Percentiles rank a stretch among this genome's conserved stretches.
Conservation (phyloP, 441 rosid species). For the Macaranga tanarius region DNA sequence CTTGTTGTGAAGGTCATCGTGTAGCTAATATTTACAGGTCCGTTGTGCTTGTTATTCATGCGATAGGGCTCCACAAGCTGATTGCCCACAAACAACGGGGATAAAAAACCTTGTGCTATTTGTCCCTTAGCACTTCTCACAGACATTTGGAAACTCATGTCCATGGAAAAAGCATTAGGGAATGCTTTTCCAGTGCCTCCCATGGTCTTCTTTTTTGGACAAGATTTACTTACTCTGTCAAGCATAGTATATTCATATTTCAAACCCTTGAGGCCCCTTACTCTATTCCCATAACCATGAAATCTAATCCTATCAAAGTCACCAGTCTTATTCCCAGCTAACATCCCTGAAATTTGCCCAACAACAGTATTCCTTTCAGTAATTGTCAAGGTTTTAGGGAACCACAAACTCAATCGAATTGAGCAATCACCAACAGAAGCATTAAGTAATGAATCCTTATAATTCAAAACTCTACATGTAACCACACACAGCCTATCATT, state of each 20-base stretch:
- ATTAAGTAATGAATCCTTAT: conserved; percentile 40
- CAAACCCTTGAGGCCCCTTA: conserved; percentile 41
- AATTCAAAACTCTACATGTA: conserved; percentile 66
- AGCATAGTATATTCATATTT: conserved; percentile 56
- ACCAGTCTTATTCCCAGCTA: conserved; percentile 40
- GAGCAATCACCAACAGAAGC: conserved; percentile 71
- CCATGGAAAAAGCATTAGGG: conserved; percentile 56
- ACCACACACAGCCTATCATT: conserved; percentile 58
- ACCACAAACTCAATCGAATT: conserved; percentile 58
- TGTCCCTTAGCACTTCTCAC: conserved; percentile 45
- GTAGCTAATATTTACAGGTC: conserved; percentile 69
- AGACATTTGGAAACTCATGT: conserved; percentile 67
- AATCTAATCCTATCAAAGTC: conserved; percentile 51
- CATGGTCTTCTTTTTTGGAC: conserved; percentile 35
- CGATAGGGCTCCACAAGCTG: conserved; percentile 36
- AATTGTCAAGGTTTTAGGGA: conserved; percentile 53
- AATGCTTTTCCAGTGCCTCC: conserved; percentile 51
- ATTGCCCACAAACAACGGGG: conserved; percentile 71
- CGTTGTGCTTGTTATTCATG: conserved; percentile 29
- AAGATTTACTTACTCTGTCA: conserved; percentile 38
- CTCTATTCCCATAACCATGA: conserved; percentile 34
- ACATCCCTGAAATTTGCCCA: conserved; percentile 69
- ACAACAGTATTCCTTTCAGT: conserved; percentile 38
- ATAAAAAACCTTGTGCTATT: conserved; percentile 42
- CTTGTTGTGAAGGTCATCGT: conserved; percentile 36